phyloP scores from a whole-genome alignment of 768 basidiomycete species.

The Paxillus ammoniavirescens region DNA sequence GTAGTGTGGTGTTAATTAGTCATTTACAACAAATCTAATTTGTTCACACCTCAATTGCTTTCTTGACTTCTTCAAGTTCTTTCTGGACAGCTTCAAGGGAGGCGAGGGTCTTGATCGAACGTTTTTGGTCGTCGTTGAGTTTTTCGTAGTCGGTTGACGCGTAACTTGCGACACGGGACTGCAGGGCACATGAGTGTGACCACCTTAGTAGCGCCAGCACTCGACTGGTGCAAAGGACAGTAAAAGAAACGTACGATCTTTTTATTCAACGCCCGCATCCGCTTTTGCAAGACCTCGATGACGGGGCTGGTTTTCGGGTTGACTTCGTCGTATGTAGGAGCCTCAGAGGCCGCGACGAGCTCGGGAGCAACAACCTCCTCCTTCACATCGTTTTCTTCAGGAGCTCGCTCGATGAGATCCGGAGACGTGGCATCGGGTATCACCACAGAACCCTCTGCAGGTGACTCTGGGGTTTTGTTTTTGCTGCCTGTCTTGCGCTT shows the following conservation, averaged over 20 bases:
- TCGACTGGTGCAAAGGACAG: constrained; percentile 9
- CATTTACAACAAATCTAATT: neutral
- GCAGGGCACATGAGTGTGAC: constrained; percentile 6
- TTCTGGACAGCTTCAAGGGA: constrained; percentile 75
- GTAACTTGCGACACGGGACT: constrained; percentile 77
- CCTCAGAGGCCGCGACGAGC: constrained; percentile 39
- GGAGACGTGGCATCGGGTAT: constrained; percentile 47
- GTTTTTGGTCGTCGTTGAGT: constrained; percentile 87
- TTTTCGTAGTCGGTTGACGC: constrained; percentile 63
- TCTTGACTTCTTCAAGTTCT: constrained; percentile 82
- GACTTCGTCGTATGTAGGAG: constrained; percentile 43
- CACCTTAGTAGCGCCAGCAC: constrained; percentile 11
- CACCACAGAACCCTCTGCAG: constrained; percentile 36
- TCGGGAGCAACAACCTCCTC: constrained; percentile 49
- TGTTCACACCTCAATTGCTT: constrained; percentile 72
- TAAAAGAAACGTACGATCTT: constrained; percentile 63
- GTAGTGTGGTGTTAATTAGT: neutral
- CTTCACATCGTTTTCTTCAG: constrained; percentile 45
- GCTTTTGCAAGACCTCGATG: constrained; percentile 76
- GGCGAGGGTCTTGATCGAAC: constrained; percentile 68
- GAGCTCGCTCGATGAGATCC: constrained; percentile 49
- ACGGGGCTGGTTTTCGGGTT: constrained; percentile 61
- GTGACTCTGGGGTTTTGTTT: constrained; percentile 47
- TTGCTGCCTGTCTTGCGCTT: constrained; percentile 63
- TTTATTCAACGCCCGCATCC: constrained; percentile 73